Percentiles rank a stretch among this genome's conserved stretches.
Conservation (phyloP, 2,329 filamentous ascomycete genomes). For the Venturia oleaginea region DNA sequence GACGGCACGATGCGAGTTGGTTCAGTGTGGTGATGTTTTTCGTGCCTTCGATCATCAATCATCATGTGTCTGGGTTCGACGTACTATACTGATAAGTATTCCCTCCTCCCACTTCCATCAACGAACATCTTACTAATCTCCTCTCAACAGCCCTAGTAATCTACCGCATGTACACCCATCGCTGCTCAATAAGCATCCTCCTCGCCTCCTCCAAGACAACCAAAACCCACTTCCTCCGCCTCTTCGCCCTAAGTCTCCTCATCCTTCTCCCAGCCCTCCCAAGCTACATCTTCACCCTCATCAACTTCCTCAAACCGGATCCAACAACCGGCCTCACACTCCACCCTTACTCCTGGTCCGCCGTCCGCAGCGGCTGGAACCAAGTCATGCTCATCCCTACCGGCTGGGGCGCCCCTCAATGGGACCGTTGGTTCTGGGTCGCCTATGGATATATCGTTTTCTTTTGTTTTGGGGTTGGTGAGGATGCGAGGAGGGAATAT, state of each 20-base stretch:
- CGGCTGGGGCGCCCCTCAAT: conserved; percentile 35
- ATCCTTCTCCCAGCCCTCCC: conserved; percentile 34
- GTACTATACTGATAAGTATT: conserved; percentile 48
- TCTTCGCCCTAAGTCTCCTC: conserved; percentile 47
- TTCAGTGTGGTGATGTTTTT: conserved; percentile 43
- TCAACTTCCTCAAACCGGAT: background rate
- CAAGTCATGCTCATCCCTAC: conserved; percentile 39
- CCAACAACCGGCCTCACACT: background rate
- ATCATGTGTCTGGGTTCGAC: conserved; percentile 44
- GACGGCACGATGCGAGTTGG: conserved; percentile 49
- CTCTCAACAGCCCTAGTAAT: conserved; percentile 44
- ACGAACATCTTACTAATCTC: conserved; percentile 2
- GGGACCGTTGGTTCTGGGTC: conserved; percentile 51
- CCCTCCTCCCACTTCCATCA: conserved; percentile 15
- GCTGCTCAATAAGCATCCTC: conserved; percentile 47
- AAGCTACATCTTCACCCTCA: background rate
- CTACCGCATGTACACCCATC: conserved; percentile 51
- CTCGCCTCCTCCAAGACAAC: conserved; percentile 45
- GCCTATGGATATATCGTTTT: conserved; percentile 48
- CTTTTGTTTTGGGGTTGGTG: conserved; percentile 55
- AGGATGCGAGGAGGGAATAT: conserved; percentile 50
- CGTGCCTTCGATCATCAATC: conserved; percentile 46
- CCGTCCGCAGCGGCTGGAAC: conserved; percentile 45
- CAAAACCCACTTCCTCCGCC: conserved; percentile 52
- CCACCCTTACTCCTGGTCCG: conserved; percentile 43